Percentiles rank a stretch among this genome's conserved stretches.
Conservation (phyloP, 768 basidiomycete genomes). For the Russula griseocarnosa region DNA sequence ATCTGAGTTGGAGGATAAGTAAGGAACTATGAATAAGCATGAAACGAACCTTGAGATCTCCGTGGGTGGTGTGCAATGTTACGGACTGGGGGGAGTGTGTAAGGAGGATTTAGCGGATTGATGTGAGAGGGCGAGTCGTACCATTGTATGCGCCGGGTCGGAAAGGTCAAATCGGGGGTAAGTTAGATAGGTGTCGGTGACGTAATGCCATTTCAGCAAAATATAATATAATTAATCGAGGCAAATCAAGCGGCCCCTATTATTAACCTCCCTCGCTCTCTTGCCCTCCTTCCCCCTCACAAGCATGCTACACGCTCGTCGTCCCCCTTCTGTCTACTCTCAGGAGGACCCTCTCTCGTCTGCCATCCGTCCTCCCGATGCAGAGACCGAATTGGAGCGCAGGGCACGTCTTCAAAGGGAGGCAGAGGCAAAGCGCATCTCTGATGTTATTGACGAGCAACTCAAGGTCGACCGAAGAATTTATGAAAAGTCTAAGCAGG, state of each 20-base stretch:
- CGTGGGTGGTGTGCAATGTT: conserved; percentile 89
- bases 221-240: not conserved
- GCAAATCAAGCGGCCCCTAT: conserved; percentile 3
- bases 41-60: conserved; percentile 79
- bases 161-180: not conserved
- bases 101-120: conserved; percentile 9
- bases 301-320: conserved; percentile 44
- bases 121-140: not conserved
- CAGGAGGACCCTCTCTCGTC: conserved; percentile 72
- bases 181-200: not conserved
- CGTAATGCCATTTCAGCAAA: not conserved
- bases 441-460: conserved; percentile 80
- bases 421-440: conserved; percentile 69
- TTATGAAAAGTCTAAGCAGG: conserved; percentile 59
- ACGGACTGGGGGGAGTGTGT: conserved; percentile 60
- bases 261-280: conserved; percentile 20
- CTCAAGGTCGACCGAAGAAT: conserved; percentile 65
- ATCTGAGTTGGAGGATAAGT: conserved; percentile 49
- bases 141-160: conserved; percentile 16
- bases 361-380: conserved; percentile 58
- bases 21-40: not conserved
- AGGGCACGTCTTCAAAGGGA: conserved; percentile 57
- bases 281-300: conserved; percentile 6
- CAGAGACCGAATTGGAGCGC: conserved; percentile 66
- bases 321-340: conserved; percentile 63